Evolutionary conservation across 2,329 filamentous ascomycete genomes (phyloP), one percentile per base, ranked within the genome.

Genomic region (Periconia sp.): DNA sequence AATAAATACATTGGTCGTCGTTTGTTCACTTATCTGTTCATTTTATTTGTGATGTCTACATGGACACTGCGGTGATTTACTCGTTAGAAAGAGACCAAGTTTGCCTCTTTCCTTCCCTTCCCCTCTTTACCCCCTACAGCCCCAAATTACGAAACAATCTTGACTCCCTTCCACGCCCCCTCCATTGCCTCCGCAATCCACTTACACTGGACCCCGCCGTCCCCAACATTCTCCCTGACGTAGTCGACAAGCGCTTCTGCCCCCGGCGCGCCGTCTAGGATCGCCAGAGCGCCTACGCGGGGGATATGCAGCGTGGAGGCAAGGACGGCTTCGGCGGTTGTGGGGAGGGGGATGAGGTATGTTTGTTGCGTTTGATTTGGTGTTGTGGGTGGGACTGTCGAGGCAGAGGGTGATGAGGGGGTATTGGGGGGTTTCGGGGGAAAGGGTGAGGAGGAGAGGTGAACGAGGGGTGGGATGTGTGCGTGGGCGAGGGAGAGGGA

Each of bases 261-360:
- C 41, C 82, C 80, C 0, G 85, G 85, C 0, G 86, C 84, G 37
- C 76, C 80, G 7, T 77, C 75, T 18, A 78, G 70, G 7, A 91
- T 68, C 0, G 82, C 88, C 31, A 91, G 74, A 19, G 85, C 85
- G 1, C 86, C 88, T 0, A 85, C 85, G 33, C 86, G 80, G 1
- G 85, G 84, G 10, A 90, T 77, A 1, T 82, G 82, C 3, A 91
- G 75, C 18, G 79, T 79, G 30, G 74, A 70, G 45, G 82, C 82
- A 15, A 91, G 72, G 13, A 80, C 79, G 15, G 82, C 75, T 44
- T 87, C 86, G 47, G 81, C 83, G 1, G 81, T 74, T 49, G 81
- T 84, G 0, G 86, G 85, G 45, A 91, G 80, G 1, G 84, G 82
- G 2, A 91, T 78, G 2, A 91, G 77, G 19, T 82, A 80, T 5